Conservation (phyloP, 139 green algal species). For the Micromonas pusilla region DNA sequence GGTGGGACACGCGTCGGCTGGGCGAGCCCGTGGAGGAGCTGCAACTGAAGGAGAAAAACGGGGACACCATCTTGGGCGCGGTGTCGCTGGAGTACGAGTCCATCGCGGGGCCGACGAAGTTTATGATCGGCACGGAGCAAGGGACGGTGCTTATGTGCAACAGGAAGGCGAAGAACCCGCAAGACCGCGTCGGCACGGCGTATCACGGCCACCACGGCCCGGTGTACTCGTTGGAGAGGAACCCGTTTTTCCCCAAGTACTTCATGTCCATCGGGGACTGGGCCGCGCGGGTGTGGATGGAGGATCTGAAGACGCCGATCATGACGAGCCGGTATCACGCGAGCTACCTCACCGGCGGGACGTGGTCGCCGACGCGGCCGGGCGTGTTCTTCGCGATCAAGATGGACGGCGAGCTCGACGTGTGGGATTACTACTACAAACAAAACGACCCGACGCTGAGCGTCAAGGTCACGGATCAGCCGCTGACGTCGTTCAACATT, state of each 20-base stretch:
- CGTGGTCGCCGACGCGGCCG: slow-evolving; percentile 65
- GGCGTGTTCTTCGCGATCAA: slow-evolving; percentile 79
- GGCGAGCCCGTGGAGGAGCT: slow-evolving; percentile 58
- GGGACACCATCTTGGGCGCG: slow-evolving; percentile 14
- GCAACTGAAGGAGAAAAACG: slow-evolving; percentile 59
- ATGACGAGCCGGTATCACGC: slow-evolving; percentile 72
- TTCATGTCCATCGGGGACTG: slow-evolving; percentile 87
- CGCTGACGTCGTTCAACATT: slow-evolving; percentile 59
- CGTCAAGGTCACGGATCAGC: slow-evolving; percentile 45
- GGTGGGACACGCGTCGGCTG: slow-evolving; percentile 66
- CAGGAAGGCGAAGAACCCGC: slow-evolving; percentile 83
- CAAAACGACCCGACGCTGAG: slow-evolving; percentile 72
- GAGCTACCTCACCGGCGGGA: slow-evolving; percentile 67
- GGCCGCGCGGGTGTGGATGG: slow-evolving; percentile 81
- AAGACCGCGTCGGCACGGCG: slow-evolving; percentile 67
- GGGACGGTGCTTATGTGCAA: slow-evolving; percentile 76
- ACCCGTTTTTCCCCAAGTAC: slow-evolving; percentile 87
- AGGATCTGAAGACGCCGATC: slow-evolving; percentile 82
- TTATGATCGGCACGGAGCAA: slow-evolving; percentile 86
- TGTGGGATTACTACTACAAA: slow-evolving; percentile 89
- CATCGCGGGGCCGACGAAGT: slow-evolving; percentile 81
- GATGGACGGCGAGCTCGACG: slow-evolving; percentile 69
- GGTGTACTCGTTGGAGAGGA: slow-evolving; percentile 68
- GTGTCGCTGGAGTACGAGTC: slow-evolving; percentile 70
- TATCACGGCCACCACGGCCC: slow-evolving; percentile 75